phyloP scores from a whole-genome alignment of 768 basidiomycete species.

The Termitomyces sp. region DNA sequence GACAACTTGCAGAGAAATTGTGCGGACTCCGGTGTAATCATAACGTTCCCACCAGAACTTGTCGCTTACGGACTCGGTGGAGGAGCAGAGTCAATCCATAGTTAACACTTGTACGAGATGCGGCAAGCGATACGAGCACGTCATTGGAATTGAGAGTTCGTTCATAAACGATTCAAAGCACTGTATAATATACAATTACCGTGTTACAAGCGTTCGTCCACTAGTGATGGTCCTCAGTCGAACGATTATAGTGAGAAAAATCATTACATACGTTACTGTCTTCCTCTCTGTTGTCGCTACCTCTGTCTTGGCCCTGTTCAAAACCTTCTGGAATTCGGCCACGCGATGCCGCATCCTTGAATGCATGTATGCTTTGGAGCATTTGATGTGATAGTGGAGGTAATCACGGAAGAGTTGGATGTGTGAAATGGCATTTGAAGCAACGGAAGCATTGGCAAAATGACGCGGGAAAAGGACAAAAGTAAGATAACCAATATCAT shows the following conservation, averaged over 20 bases:
- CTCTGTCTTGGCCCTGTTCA: conserved; percentile 96
- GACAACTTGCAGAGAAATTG: neutral
- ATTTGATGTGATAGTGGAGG: conserved; percentile 99
- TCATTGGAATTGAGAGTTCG: neutral
- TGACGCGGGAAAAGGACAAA: conserved; percentile 98
- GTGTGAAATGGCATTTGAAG: conserved; percentile 82
- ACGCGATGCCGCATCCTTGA: conserved; percentile 93
- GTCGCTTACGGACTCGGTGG: neutral
- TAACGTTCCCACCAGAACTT: neutral
- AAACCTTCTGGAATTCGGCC: conserved; percentile 90
- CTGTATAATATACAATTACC: conserved; percentile 24
- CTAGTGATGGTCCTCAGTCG: conserved; percentile 20
- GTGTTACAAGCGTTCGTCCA: conserved; percentile 51
- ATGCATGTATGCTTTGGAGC: conserved; percentile 99
- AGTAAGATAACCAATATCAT: conserved; percentile 94
- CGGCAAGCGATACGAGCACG: neutral
- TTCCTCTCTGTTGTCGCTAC: conserved; percentile 76
- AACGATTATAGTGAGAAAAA: neutral
- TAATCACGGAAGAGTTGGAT: conserved; percentile 98
- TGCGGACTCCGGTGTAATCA: neutral
- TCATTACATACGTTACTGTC: conserved; percentile 74
- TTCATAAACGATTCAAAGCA: neutral
- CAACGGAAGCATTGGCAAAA: conserved; percentile 66
- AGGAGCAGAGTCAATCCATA: neutral
- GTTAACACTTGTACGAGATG: neutral